These are phyloP conservation scores for Bonia amplexicaulis DNA, from an alignment of 176 grass and related monocot species.

Conservation along the genomic window DNA sequence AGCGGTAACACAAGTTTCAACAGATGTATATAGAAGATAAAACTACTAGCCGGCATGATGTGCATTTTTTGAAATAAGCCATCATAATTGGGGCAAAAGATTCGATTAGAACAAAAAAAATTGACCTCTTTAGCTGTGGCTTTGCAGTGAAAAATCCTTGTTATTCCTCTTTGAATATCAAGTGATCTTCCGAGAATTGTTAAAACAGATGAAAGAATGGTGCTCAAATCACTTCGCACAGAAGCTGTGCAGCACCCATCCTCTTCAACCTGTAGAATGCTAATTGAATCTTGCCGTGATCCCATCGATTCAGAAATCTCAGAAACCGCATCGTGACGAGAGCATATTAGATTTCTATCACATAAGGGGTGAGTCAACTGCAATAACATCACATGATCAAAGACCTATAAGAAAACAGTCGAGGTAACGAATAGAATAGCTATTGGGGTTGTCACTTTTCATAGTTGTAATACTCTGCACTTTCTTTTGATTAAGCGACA, in stretches of 20 bases:
- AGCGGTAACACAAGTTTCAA: not conserved
- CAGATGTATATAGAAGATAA: not conserved
- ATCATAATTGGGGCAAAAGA: not conserved
- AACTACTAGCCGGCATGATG: not conserved
- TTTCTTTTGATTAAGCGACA: not conserved
- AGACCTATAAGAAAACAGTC: conserved; percentile 2
- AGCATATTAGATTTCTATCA: conserved; percentile 68
- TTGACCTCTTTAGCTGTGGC: conserved; percentile 72
- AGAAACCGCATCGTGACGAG: conserved; percentile 83
- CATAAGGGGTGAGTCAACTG: conserved; percentile 84
- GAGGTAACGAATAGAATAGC: not conserved
- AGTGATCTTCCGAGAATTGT: conserved; percentile 60
- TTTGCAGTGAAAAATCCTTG: conserved; percentile 87
- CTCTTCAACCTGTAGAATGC: conserved; percentile 25
- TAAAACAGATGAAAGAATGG: conserved; percentile 70
- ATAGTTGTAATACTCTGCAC: not conserved
- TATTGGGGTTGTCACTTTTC: not conserved
- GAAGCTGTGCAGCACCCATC: not conserved
- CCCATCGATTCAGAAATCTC: conserved; percentile 85
- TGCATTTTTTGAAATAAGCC: not conserved
- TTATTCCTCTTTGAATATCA: conserved; percentile 92
- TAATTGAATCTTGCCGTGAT: conserved; percentile 34
- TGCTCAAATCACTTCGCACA: conserved; percentile 54
- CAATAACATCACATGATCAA: conserved; percentile 25
- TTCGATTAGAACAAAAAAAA: conserved; percentile 4